Evolutionary conservation across 768 basidiomycete species (phyloP).

Genomic region (Lactifluus volemus): DNA sequence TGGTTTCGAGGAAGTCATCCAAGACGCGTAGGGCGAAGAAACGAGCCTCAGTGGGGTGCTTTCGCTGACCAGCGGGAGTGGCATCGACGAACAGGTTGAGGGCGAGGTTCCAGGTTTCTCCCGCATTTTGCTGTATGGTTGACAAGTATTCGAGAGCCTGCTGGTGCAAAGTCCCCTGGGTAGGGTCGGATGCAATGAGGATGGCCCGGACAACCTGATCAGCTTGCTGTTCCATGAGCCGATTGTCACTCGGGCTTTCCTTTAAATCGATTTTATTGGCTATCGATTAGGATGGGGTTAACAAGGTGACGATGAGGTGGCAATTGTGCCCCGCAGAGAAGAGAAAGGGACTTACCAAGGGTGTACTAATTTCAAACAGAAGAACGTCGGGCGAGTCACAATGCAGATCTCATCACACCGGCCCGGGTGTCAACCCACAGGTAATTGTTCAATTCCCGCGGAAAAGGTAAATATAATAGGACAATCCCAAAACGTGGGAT

Average conservation of each 20-base stretch:
- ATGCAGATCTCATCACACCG: no score
- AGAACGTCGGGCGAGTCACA: no score
- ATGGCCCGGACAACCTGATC: conserved; percentile 79
- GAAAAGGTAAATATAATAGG: conserved; percentile 12
- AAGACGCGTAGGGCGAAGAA: conserved; percentile 75
- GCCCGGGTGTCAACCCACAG: no score
- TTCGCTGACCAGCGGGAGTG: conserved; percentile 50
- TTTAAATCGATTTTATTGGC: conserved; percentile 7
- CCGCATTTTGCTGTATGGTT: conserved; percentile 65
- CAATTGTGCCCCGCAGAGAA: background rate
- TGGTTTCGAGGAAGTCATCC: conserved; percentile 75
- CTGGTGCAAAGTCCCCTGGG: conserved; percentile 61
- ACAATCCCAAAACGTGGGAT: conserved; percentile 38
- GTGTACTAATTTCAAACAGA: background rate
- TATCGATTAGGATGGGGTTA: conserved; percentile 1
- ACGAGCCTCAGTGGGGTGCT: conserved; percentile 62
- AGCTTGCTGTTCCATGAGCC: conserved; percentile 62
- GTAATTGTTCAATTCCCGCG: no score
- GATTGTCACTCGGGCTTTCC: conserved; percentile 18
- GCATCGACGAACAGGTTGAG: conserved; percentile 63
- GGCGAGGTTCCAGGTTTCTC: conserved; percentile 73
- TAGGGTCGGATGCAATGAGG: conserved; percentile 76
- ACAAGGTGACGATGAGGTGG: background rate
- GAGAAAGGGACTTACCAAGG: background rate
- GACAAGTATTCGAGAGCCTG: conserved; percentile 82